A percentile compares a stretch with the other conserved stretches of the same genome.
Evolutionary conservation across 139 green algal genomes (phyloP).

Genomic region (Tetradesmus lagerheimii): DNA sequence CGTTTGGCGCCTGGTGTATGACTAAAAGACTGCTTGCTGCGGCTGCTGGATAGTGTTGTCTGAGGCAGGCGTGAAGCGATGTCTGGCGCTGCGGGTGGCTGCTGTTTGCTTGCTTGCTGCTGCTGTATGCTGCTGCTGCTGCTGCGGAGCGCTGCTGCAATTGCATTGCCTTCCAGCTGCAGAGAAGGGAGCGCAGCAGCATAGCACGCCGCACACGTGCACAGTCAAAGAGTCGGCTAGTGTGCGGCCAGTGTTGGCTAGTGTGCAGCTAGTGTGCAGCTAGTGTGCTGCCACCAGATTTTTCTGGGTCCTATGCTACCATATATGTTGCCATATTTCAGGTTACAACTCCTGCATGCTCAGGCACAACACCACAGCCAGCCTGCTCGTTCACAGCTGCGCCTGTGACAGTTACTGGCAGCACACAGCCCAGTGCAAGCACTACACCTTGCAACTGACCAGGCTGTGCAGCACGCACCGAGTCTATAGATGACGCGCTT

Average conservation of each 20-base stretch:
- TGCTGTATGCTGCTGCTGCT: conserved; percentile 8
- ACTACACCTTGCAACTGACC: neutral
- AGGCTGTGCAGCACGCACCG: conserved; percentile 3
- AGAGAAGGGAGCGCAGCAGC: neutral
- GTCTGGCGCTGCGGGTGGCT: neutral
- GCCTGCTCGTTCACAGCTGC: no score
- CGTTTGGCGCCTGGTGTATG: neutral
- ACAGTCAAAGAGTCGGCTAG: no score
- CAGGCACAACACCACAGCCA: no score
- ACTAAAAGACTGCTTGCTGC: neutral
- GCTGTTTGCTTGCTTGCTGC: neutral
- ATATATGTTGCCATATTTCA: no score
- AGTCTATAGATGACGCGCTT: neutral
- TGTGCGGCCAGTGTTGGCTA: no score
- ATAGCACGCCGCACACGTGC: neutral
- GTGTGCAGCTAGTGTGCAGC: no score
- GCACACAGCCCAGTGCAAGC: no score
- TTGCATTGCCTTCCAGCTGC: neutral
- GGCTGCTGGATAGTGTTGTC: neutral
- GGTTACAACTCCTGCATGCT: no score
- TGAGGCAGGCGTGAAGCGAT: neutral
- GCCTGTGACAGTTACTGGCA: no score
- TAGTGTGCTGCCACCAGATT: no score
- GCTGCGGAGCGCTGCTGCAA: neutral
- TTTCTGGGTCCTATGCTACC: no score